Base-by-base conservation (phyloP, 2,329 filamentous ascomycete genomes). In the Septoria linicola region DNA sequence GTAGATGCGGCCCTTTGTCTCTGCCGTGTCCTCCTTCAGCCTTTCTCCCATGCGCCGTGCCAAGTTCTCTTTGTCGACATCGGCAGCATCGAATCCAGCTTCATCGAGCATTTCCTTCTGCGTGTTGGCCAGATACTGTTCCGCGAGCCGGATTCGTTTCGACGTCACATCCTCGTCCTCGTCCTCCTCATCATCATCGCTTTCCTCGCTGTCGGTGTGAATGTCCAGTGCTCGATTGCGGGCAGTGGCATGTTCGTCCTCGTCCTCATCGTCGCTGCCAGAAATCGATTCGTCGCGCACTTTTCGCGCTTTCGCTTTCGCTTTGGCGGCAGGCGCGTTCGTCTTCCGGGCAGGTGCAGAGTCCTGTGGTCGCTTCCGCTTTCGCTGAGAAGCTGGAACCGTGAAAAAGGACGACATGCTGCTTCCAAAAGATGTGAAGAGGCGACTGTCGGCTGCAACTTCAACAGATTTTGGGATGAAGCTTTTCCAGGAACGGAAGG, bases 371-470 rank as follows among this genome's bases (percentile, higher is more conserved):
- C 91, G 81, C 78, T 97, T 97, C 64, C 93, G 80, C 80, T 97
- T 97, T 75, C 88, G 89, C 67, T 92, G 87, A 43, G 87, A 86
- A 34, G 87, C 87, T 4, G 93, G 90, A 32, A 86, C 77, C 44
- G 91, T 96, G 73, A 99, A 99, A 73, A 97, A 99, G 32, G 91
- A 96, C 66, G 92, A 95, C 91, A 95, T 95, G 35, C n/a, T n/a
- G 47, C 30, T 27, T 14, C 14, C 20, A 23, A 23, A 37, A 14
- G 45, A 27, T 51, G 27, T 51, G 44, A n/a, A 31, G 25, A 23
- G 44, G 44, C 36, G 14, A 34, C 10, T 19, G 16, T 16, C 7
- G 16, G 10, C 16, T 8, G 20, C 10, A 17, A 13, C 13, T 11
- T 10, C n/a, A n/a, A 39, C 19, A 39, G 36, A 20, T 39, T 39